These are phyloP conservation scores for Magnaporthiopsis incrustans DNA, from an alignment of 2,329 filamentous ascomycete genomes.

Conservation along the genomic window DNA sequence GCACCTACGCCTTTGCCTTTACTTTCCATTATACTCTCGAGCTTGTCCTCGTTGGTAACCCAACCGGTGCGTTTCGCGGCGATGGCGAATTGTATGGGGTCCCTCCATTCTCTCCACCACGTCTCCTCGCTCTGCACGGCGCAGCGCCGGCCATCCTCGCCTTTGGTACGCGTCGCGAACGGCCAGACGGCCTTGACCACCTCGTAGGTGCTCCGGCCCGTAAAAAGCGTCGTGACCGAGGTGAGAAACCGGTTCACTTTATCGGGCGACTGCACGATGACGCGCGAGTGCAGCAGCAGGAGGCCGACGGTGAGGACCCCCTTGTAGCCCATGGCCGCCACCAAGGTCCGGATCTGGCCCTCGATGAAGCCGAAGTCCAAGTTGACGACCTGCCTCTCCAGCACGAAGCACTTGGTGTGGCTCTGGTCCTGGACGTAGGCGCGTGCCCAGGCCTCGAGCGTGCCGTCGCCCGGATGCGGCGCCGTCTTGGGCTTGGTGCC, in stretches of 20 bases:
- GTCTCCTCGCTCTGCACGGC: conserved; percentile 47
- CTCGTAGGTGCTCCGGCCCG: conserved; percentile 45
- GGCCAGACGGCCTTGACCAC: conserved; percentile 50
- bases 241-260: conserved; percentile 47
- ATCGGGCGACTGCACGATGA: conserved; percentile 43
- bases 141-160: conserved; percentile 34
- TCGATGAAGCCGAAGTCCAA: conserved; percentile 47
- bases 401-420: conserved; percentile 38
- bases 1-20: conserved; percentile 26
- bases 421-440: conserved; percentile 37
- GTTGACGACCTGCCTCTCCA: conserved; percentile 46
- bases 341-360: conserved; percentile 42
- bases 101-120: conserved; percentile 47
- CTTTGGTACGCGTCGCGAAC: conserved; percentile 41
- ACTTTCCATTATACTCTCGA: conserved; percentile 44
- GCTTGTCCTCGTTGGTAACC: conserved; percentile 45
- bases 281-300: conserved; percentile 39
- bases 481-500: conserved; percentile 31
- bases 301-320: conserved; percentile 42
- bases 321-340: conserved; percentile 41
- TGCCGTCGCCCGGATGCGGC: conserved; percentile 34
- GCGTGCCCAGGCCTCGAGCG: conserved; percentile 41
- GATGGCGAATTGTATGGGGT: conserved; percentile 33
- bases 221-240: conserved; percentile 41
- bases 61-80: conserved; percentile 30